Conservation (phyloP, 2,329 filamentous ascomycete species). For the Ceratocystis alfenasii region DNA sequence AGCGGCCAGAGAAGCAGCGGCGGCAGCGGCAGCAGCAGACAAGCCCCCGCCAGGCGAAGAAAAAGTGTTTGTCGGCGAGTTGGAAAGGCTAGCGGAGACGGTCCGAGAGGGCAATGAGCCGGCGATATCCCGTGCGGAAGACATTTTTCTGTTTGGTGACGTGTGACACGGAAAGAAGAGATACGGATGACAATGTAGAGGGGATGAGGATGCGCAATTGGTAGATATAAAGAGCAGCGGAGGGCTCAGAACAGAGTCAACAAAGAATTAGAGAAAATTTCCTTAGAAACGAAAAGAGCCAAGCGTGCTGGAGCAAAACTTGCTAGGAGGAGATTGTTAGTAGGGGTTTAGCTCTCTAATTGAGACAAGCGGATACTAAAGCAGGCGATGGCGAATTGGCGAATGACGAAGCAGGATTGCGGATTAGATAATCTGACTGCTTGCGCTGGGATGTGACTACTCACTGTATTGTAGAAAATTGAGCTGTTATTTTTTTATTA, state of each 20-base stretch:
- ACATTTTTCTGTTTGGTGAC: constrained; percentile 10
- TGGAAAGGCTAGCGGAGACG: constrained; percentile 52
- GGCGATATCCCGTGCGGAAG: constrained; percentile 39
- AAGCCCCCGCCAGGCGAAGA: constrained; percentile 53
- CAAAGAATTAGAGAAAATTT: not conserved
- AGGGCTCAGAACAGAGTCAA: not conserved
- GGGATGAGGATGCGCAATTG: too few species aligned
- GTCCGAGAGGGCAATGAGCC: constrained; percentile 31
- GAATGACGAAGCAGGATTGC: constrained; percentile 20
- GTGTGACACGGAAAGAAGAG: not conserved
- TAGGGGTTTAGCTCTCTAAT: not conserved
- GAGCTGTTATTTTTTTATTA: not conserved
- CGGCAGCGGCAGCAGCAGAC: constrained; percentile 17
- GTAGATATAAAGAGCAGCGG: not conserved
- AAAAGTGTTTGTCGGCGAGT: constrained; percentile 63
- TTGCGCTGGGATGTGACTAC: not conserved
- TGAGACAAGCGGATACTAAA: not conserved
- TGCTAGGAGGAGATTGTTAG: not conserved
- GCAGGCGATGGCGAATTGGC: not conserved
- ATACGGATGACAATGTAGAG: not conserved
- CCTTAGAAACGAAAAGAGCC: not conserved
- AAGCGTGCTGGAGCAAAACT: not conserved
- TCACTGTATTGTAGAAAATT: not conserved
- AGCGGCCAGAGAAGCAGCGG: constrained; percentile 32
- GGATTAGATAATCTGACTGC: constrained; percentile 10